phyloP scores from a whole-genome alignment of 2,329 filamentous ascomycete genomes.

The Gaeumannomyces tritici region DNA sequence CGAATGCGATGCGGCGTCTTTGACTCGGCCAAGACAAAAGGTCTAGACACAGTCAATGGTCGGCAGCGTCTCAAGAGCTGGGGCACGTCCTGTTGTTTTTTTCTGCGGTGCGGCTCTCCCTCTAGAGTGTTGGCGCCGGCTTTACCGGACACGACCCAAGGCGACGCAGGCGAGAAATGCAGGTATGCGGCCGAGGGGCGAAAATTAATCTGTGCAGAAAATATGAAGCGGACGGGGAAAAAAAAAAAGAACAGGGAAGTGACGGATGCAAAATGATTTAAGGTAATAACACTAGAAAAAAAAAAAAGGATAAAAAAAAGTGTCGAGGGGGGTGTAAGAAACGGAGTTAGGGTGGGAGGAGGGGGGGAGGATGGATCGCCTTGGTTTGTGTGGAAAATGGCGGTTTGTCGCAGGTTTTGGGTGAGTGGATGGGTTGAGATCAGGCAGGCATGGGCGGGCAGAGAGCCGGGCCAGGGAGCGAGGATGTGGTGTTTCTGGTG shows the following conservation, averaged over 20 bases:
- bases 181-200: background rate
- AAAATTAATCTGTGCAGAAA: background rate
- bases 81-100: background rate
- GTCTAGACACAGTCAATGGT: background rate
- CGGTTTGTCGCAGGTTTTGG: slow-evolving; percentile 3
- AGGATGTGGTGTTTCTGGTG: background rate
- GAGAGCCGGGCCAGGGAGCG: background rate
- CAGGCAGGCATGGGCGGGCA: background rate
- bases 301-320: background rate
- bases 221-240: no score
- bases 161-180: slow-evolving; percentile 1
- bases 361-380: slow-evolving; percentile 3
- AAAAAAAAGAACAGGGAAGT: no score
- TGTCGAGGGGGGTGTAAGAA: slow-evolving; percentile 1
- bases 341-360: background rate
- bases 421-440: slow-evolving; percentile 1
- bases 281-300: background rate
- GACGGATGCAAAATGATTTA: slow-evolving; percentile 2
- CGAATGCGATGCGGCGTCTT: background rate
- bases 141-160: background rate
- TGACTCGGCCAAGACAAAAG: background rate
- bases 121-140: background rate
- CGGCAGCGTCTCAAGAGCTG: no score
- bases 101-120: background rate
- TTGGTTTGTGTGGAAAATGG: slow-evolving; percentile 1